Percentiles rank a stretch among this genome's conserved stretches.
These are phyloP conservation scores for Quercus wislizeni DNA, from an alignment of 306 rosid species.

Conservation along the genomic window DNA sequence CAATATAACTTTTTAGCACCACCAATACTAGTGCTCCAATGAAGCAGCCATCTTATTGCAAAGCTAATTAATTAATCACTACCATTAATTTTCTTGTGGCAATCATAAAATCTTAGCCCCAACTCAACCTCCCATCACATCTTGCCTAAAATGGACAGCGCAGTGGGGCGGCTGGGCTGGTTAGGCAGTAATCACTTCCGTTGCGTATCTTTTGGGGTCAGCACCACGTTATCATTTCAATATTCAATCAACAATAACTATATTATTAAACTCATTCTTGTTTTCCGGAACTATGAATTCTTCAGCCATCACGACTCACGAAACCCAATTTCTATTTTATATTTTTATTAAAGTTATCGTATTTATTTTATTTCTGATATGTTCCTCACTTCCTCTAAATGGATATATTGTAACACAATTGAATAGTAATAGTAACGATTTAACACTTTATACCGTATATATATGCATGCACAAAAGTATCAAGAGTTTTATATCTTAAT, in stretches of 20 bases:
- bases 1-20: too few relatives aligned
- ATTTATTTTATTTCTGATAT: too few relatives aligned
- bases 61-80: too few relatives aligned
- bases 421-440: too few relatives aligned
- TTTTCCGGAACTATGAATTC: background rate
- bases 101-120: background rate
- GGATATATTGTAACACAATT: too few relatives aligned
- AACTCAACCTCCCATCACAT: background rate
- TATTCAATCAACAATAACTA: background rate
- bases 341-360: too few relatives aligned
- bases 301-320: too few relatives aligned
- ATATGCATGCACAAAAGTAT: too few relatives aligned
- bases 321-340: too few relatives aligned
- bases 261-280: background rate
- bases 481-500: rapidly evolving
- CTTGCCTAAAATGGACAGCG: background rate
- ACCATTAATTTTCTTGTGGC: background rate
- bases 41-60: too few relatives aligned
- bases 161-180: background rate
- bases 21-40: background rate
- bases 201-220: background rate
- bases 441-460: too few relatives aligned
- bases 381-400: too few relatives aligned
- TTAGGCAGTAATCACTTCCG: background rate
- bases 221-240: background rate